Base-by-base conservation (phyloP, 257 asterid species). In the Primulina tabacum region DNA sequence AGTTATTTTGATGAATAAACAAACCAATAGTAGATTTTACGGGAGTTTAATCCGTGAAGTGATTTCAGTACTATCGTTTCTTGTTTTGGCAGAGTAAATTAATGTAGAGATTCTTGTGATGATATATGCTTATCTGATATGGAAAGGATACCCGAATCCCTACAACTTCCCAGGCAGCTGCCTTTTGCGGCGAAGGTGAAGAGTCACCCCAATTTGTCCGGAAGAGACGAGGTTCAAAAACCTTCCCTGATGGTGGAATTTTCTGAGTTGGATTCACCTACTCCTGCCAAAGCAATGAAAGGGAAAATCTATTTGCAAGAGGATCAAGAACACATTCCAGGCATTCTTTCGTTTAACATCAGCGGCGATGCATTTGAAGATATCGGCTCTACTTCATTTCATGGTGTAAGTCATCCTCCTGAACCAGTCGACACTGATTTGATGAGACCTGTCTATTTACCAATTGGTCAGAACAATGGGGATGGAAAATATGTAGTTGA, bases 321-420 rank as follows among this genome's bases (percentile, higher is more conserved):
- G 37, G 76, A 76, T 24, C 89, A 80, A 67, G 92, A 83, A 21
- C 65, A 67, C 32, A 80, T 81, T 85, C 77, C 83, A 0, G 89
- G 82, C 59, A 72, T 76, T 29, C 67, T 78, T 75, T 79, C 85
- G 0, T 65, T 78, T 30, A 79, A 71, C 65, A 61, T 78, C 21
- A 78, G 83, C 28, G 79, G 67, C 28, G 88, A 85, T 77, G 87
- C 88, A 17, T 70, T 79, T 29, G 97, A 87, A 72, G 95, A 90
- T 37, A 29, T 58, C 63, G 88, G 89, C 60, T 80, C 92, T 35
- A 81, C 87, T 67, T 85, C 95, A 5, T 92, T 92, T 76, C 90
- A 84, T 71, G 97, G 96, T 64, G 97, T 74, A 67, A 89, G 90
- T 67, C 97, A 89, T 63, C 97, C 97, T 20, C 85, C 87, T 5